Conservation (phyloP, 768 basidiomycete genomes). For the Suillus ampliporus region DNA sequence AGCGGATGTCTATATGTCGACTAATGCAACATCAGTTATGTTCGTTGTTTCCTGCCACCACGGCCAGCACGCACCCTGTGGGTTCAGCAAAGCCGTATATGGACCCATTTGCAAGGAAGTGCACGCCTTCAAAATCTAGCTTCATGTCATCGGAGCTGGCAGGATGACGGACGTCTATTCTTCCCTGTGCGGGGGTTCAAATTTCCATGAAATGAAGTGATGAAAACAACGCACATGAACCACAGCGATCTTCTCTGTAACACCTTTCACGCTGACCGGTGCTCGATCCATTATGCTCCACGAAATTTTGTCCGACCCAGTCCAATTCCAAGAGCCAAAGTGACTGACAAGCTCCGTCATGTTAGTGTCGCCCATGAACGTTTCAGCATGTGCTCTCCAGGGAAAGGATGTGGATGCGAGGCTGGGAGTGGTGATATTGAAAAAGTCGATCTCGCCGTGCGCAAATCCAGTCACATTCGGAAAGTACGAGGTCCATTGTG, state of each 20-base stretch:
- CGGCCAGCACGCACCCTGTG: constrained; percentile 50
- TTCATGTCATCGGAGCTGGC: constrained; percentile 60
- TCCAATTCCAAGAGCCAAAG: constrained; percentile 74
- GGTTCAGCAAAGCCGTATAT: constrained; percentile 79
- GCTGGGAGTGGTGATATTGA: constrained; percentile 64
- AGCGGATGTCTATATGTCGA: constrained; percentile 65
- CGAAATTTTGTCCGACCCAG: constrained; percentile 61
- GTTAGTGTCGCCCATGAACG: constrained; percentile 55
- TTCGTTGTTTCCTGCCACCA: background rate
- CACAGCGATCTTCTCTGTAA: constrained; percentile 56
- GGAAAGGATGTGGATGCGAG: constrained; percentile 42
- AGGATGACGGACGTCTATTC: constrained; percentile 66
- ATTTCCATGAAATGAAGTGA: constrained; percentile 9
- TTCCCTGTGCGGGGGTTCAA: constrained; percentile 53
- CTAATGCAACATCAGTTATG: constrained; percentile 35
- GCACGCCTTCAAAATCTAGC: constrained; percentile 79
- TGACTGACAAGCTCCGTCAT: constrained; percentile 53
- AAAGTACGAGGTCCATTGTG: constrained; percentile 62
- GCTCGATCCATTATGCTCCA: constrained; percentile 71
- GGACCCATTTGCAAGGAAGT: constrained; percentile 73
- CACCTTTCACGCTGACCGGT: constrained; percentile 42
- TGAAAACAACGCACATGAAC: constrained; percentile 60
- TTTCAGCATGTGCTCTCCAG: constrained; percentile 58
- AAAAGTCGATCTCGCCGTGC: constrained; percentile 61
- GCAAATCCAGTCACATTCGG: constrained; percentile 81